Conservation (phyloP, 768 basidiomycete species). For the Lentinula sp. region DNA sequence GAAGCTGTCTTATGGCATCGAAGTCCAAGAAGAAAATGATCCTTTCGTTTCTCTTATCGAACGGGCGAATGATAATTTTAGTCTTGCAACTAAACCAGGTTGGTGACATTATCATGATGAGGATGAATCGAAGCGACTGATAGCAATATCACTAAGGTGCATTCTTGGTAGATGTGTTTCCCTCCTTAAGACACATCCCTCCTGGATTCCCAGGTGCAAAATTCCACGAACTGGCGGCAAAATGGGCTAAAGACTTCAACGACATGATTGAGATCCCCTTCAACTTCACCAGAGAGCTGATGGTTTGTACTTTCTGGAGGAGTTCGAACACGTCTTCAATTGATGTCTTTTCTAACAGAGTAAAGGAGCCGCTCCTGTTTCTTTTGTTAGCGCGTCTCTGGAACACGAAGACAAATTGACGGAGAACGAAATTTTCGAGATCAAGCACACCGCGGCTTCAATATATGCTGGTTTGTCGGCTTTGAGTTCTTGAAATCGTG, state of each 20-base stretch:
- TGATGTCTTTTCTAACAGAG: constrained; percentile 19
- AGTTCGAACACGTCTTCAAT: background rate
- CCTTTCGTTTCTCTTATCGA: constrained; percentile 48
- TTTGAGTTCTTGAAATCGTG: constrained; percentile 31
- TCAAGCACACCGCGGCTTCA: constrained; percentile 38
- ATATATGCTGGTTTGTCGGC: constrained; percentile 34
- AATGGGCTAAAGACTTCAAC: constrained; percentile 31
- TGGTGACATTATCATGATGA: constrained; percentile 13
- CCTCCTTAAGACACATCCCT: constrained; percentile 39
- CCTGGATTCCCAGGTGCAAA: constrained; percentile 52
- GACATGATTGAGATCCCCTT: constrained; percentile 39
- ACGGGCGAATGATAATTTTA: constrained; percentile 46
- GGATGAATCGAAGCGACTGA: no score
- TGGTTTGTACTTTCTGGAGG: constrained; percentile 25
- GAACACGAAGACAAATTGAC: constrained; percentile 27
- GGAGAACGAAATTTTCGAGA: constrained; percentile 26
- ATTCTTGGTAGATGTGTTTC: constrained; percentile 37
- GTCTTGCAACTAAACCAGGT: constrained; percentile 41
- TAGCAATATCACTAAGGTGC: constrained; percentile 14
- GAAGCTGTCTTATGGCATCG: constrained; percentile 49
- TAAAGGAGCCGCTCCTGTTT: constrained; percentile 32
- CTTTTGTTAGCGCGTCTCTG: constrained; percentile 36
- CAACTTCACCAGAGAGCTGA: constrained; percentile 35
- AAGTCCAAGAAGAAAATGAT: constrained; percentile 44
- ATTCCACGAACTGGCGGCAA: constrained; percentile 40